Evolutionary conservation across 441 rosid species (phyloP).

Genomic region (Geranium incanum): DNA sequence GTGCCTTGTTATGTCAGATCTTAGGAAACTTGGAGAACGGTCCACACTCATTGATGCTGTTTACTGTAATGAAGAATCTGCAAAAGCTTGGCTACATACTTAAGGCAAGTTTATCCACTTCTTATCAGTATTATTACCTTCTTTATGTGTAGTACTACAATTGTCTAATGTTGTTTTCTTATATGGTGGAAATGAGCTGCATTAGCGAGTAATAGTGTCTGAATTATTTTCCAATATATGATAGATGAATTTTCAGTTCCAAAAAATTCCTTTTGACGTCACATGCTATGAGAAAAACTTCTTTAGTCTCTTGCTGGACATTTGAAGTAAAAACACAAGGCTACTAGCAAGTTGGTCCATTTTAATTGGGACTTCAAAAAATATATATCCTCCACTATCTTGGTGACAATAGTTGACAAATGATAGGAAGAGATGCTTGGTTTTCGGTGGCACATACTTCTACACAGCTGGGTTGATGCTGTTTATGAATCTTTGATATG

Average conservation of each 20-base stretch:
- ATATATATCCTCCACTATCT: background rate
- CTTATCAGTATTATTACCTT: background rate
- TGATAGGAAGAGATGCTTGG: background rate
- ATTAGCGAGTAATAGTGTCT: no score
- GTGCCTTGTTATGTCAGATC: slow-evolving; percentile 41
- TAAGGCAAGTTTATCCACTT: slow-evolving; percentile 39
- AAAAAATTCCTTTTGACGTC: background rate
- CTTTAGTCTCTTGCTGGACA: background rate
- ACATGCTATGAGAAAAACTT: background rate
- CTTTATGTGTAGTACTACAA: background rate
- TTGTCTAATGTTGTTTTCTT: background rate
- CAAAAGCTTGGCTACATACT: slow-evolving; percentile 68
- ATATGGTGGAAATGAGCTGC: background rate
- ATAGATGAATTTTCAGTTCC: background rate
- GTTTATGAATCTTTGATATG: background rate
- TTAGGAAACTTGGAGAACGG: slow-evolving; percentile 66
- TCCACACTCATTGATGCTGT: slow-evolving; percentile 66
- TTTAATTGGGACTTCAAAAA: background rate
- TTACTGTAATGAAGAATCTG: slow-evolving; percentile 70
- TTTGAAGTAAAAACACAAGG: no score
- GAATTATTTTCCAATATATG: no score
- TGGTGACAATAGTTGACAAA: background rate
- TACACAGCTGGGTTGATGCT: no score
- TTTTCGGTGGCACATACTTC: background rate
- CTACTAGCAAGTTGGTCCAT: background rate